Base-by-base conservation (phyloP, 306 rosid species). In the Albizia julibrissin region DNA sequence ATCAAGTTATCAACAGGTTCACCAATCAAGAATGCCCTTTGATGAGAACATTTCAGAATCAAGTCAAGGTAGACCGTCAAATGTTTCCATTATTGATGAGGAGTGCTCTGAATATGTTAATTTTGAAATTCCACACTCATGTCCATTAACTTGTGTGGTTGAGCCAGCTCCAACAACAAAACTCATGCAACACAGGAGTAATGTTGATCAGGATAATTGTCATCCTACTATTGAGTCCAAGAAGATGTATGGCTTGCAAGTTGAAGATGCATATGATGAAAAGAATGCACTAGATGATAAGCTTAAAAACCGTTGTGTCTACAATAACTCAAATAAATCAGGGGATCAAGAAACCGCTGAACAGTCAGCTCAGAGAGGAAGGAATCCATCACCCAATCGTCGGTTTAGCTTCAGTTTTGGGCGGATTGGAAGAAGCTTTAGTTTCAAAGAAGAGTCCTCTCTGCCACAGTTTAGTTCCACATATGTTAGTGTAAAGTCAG, bases 341-440 rank as follows among this genome's bases (percentile, higher is more conserved):
- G 64, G 40, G 22, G 90, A 84, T 82, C 90, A 89, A 82, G 92
- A 91, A 85, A 82, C 88, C n/a, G 59, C 87, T 31, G 95, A 88
- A 75, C 81, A 84, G 86, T 74, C 84, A 71, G 71, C 81, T 71
- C 87, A 65, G 67, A 93, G 80, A 76, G 85, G 88, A 76, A 77
- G 87, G 83, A 85, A 85, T 74, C 76, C 91, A 66, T 93, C 94
- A 58, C 97, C 91, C 76, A 85, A 78, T 78, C 94, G 91, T 42
- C 91, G 99, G 75, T 89, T 91, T 84, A 95, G 97, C 92, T 95
- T 95, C 94, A 89, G 95, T 92, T 85, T 95, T 62, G 87, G 91
- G 21, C 89, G 92, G 66, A 80, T 95, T 24, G 87, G 99, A 31
- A 93, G 99, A 91, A 95, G 99, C 84, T 86, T 93, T 86, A 95